Base-by-base conservation (phyloP, 345 rosid genomes). In the Hibiscus tridactylites region DNA sequence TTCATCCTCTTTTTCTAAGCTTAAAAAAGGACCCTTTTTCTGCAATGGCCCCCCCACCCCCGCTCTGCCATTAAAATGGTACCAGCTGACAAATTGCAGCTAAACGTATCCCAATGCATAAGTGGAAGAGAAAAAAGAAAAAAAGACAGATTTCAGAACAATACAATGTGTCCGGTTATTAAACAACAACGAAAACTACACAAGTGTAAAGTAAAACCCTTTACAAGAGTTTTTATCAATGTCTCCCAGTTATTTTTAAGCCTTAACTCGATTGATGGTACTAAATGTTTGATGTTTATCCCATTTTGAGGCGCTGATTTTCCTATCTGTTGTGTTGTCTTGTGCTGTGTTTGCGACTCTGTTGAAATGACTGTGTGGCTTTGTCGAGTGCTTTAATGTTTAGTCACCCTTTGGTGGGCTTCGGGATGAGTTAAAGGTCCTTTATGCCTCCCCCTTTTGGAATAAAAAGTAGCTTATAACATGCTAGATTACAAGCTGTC, bases 351-450 rank as follows among this genome's bases (percentile, higher is more conserved):
- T n/a, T 57, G 12, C 4, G 61, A 21, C 31, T 52, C 21, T 57
- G 54, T 10, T 47, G 52, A 47, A 13, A 47, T 39, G 57, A 52
- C 33, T 44, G 11, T 72, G 77, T 63, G 60, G 21, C 13, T 26
- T 35, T 62, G 66, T 79, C 70, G 73, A 17, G n/a, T 50, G 24
- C 71, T 9, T 61, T 54, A 54, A 15, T 77, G 78, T 62, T 42
- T 65, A 50, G 79, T 80, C 75, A 50, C 77, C 52, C 53, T 76
- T 50, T 53, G 37, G 28, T 39, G 29, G 31, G 77, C 75, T 72
- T 78, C 72, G 81, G 79, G 77, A 58, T 44, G 75, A 59, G 81
- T 69, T 75, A 77, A 77, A 81, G 77, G 60, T 77, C 71, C 73
- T 68, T 62, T 68, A 47, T 67, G 74, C 53, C 74, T 64, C 52